Base-by-base conservation (phyloP, 148 eudicot genomes). In the Cornus kousa region DNA sequence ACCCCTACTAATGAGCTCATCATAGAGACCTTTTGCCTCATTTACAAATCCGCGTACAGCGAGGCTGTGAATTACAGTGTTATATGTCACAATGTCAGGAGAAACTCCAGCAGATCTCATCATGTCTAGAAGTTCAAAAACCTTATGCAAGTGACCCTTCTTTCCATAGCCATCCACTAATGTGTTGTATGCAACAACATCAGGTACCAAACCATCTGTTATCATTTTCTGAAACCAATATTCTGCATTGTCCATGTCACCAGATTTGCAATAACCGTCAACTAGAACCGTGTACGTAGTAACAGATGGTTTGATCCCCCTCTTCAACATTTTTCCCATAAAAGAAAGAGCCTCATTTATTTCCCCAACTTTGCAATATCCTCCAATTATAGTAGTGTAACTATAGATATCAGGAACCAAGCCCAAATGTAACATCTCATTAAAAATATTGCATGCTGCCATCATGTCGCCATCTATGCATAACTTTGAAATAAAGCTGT, bases 61-160 rank as follows among this genome's bases (percentile, higher is more conserved):
- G 71, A 89, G 81, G 68, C 88, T 72, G 68, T 86, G 90, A 72
- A 89, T 80, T 10, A 89, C 32, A 23, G 78, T 84, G 79, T 89
- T 87, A 81, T 85, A 87, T 12, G 90, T 75, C 72, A 85, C 87
- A 72, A 50, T 57, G 62, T 87, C 88, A 67, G 92, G 92, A 53
- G 80, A 74, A 55, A 85, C 40, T n/a, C 78, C 87, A 48, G 73
- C 66, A 73, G 79, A 74, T 65, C 72, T 77, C 90, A 89, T 89
- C 82, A 62, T 68, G 76, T 77, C 81, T 55, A 82, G 75, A 39
- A 89, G 78, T 74, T 80, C 82, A 80, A 81, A 86, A 65, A 74
- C 87, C 82, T 89, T 82, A 24, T 80, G 78, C 70, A 87, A 62
- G 31, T 78, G 77, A 68, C 83, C 88, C 50, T 84, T 78, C 78